These are phyloP conservation scores for Pythium folliculosum DNA, from an alignment of 352 stramenopile species.

Conservation along the genomic window DNA sequence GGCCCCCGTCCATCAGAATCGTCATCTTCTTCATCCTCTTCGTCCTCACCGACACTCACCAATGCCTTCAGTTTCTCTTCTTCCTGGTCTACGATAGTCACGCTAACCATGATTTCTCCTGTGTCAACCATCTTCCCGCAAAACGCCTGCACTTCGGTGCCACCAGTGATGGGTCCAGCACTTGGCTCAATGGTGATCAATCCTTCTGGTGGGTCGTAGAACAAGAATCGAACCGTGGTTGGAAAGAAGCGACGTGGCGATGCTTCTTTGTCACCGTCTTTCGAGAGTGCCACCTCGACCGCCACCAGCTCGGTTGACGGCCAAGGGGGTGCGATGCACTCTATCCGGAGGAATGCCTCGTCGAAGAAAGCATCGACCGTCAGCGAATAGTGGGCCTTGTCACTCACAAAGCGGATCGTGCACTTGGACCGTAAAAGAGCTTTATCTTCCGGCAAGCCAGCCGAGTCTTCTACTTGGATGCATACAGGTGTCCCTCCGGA, in stretches of 20 bases:
- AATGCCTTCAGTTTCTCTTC: conserved; percentile 1
- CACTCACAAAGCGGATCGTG: conserved; percentile 49
- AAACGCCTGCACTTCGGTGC: conserved; percentile 52
- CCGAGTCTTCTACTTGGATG: conserved; percentile 41
- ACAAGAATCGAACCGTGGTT: conserved; percentile 60
- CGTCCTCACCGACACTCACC: conserved; percentile 19
- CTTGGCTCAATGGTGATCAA: conserved; percentile 60
- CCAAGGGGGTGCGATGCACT: conserved; percentile 51
- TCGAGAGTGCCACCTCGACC: conserved; percentile 39
- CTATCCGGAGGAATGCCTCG: conserved; percentile 31
- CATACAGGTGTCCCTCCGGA: conserved; percentile 54
- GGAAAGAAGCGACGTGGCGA: conserved; percentile 40
- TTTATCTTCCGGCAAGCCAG: conserved; percentile 45
- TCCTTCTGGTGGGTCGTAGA: conserved; percentile 70
- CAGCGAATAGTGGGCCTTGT: conserved; percentile 22
- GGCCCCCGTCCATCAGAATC: conserved; percentile 18
- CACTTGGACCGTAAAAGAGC: conserved; percentile 36
- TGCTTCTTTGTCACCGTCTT: conserved; percentile 6
- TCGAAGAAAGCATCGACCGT: conserved; percentile 50
- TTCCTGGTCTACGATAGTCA: conserved; percentile 50
- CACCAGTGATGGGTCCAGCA: conserved; percentile 53
- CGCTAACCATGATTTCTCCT: conserved; percentile 63
- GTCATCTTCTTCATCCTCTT: conserved; percentile 6
- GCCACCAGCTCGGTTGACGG: conserved; percentile 57
- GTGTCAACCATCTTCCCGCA: conserved; percentile 73